These are phyloP conservation scores for Pythium rhizo-oryzae DNA, from an alignment of 352 stramenopile genomes.

Conservation along the genomic window DNA sequence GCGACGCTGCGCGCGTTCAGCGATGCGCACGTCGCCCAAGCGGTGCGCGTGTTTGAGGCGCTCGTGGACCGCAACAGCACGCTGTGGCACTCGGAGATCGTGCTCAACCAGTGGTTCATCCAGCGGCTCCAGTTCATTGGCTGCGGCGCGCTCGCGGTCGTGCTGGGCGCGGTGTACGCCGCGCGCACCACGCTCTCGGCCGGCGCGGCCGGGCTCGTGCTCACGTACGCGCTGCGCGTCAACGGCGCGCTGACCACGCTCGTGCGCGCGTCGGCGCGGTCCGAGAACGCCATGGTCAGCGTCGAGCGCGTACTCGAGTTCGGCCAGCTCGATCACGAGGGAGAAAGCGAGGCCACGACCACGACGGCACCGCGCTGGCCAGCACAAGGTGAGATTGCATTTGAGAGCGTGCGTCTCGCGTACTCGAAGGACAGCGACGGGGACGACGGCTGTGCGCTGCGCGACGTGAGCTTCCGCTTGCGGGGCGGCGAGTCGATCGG, in stretches of 20 bases:
- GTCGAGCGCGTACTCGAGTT: slow-evolving; percentile 29
- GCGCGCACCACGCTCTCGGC: slow-evolving; percentile 26
- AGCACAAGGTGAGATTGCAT: slow-evolving; percentile 11
- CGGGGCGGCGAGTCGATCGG: slow-evolving; percentile 50
- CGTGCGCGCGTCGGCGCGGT: slow-evolving; percentile 37
- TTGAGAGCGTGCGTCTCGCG: slow-evolving; percentile 34
- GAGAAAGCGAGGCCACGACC: neutral
- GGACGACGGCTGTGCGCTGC: slow-evolving; percentile 2
- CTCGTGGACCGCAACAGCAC: slow-evolving; percentile 28
- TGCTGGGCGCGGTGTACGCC: slow-evolving; percentile 28
- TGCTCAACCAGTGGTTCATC: slow-evolving; percentile 27
- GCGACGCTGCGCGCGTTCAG: slow-evolving; percentile 37
- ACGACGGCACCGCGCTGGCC: slow-evolving; percentile 14
- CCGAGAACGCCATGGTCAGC: slow-evolving; percentile 57
- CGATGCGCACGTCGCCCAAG: slow-evolving; percentile 13
- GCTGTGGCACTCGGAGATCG: slow-evolving; percentile 22
- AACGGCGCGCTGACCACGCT: slow-evolving; percentile 44
- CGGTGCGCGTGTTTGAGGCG: slow-evolving; percentile 17
- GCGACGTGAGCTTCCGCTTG: slow-evolving; percentile 48
- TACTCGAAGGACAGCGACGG: slow-evolving; percentile 16
- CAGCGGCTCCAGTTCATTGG: slow-evolving; percentile 32
- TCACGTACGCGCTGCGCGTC: slow-evolving; percentile 81
- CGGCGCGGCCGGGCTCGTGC: slow-evolving; percentile 52
- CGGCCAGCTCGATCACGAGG: neutral
- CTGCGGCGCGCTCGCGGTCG: slow-evolving; percentile 14